phyloP scores from a whole-genome alignment of 2,329 filamentous ascomycete species.

The Rhynchosporium agropyri region DNA sequence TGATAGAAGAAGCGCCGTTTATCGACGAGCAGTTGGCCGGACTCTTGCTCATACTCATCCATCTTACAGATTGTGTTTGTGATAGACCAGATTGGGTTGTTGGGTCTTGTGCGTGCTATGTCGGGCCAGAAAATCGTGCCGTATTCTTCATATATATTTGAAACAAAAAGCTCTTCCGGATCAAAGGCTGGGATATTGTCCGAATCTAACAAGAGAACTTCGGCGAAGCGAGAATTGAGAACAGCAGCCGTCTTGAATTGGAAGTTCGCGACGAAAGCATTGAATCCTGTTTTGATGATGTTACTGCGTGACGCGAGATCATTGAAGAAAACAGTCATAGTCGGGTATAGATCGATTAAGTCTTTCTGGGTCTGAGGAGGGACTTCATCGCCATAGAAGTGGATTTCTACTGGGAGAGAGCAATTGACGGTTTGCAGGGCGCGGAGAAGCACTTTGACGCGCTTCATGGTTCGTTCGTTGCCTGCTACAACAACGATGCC shows the following conservation, averaged over 20 bases:
- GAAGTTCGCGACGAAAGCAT: slow-evolving; percentile 29
- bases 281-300: slow-evolving; percentile 15
- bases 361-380: slow-evolving; percentile 5
- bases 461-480: slow-evolving; percentile 19
- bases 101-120: slow-evolving; percentile 37
- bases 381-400: slow-evolving; percentile 20
- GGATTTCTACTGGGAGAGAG: slow-evolving; percentile 19
- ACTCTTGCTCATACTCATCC: slow-evolving; percentile 44
- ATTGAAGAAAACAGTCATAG: slow-evolving; percentile 16
- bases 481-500: slow-evolving; percentile 22
- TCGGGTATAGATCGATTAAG: slow-evolving; percentile 12
- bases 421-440: slow-evolving; percentile 14
- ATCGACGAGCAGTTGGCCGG: slow-evolving; percentile 44
- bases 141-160: slow-evolving; percentile 34
- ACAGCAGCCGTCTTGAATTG: slow-evolving; percentile 44
- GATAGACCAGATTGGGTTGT: slow-evolving; percentile 42
- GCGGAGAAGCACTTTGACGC: slow-evolving; percentile 17
- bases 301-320: slow-evolving; percentile 16
- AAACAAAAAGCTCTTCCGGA: slow-evolving; percentile 40
- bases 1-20: slow-evolving; percentile 45
- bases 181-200: slow-evolving; percentile 44
- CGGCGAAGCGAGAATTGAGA: slow-evolving; percentile 44
- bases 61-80: slow-evolving; percentile 44
- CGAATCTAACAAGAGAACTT: slow-evolving; percentile 44
- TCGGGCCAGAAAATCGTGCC: slow-evolving; percentile 46